phyloP scores from a whole-genome alignment of 1,284 basidiomycete species.

The Ganoderma meredithae region DNA sequence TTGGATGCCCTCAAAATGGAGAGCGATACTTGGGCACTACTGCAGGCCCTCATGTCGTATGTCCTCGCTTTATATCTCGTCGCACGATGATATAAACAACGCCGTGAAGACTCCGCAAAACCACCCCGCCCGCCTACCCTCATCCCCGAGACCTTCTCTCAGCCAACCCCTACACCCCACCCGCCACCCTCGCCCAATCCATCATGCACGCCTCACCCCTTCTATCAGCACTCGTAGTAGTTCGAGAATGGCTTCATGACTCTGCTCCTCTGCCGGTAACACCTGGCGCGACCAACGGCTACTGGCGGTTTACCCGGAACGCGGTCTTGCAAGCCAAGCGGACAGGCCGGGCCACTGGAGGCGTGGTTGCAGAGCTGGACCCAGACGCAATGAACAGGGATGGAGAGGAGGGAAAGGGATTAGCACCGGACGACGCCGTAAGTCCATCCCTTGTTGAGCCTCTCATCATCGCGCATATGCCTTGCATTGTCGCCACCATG shows the following conservation, averaged over 20 bases:
- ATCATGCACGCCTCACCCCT: constrained; percentile 71
- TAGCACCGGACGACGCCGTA: constrained; percentile 80
- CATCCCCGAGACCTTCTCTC: constrained; percentile 60
- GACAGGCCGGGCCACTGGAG: constrained; percentile 55
- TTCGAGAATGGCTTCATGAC: constrained; percentile 86
- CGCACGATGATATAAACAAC: background rate
- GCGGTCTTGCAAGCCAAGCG: constrained; percentile 70
- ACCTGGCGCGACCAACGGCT: constrained; percentile 78
- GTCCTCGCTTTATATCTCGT: constrained; percentile 27
- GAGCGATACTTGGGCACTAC: constrained; percentile 81
- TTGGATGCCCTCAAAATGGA: constrained; percentile 74
- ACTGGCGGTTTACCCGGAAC: constrained; percentile 84
- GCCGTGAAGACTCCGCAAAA: constrained; percentile 64
- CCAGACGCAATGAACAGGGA: constrained; percentile 69
- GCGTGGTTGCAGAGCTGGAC: constrained; percentile 71
- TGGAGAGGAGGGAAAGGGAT: constrained; percentile 52
- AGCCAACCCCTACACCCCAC: constrained; percentile 82
- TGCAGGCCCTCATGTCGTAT: constrained; percentile 79
- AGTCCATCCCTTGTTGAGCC: constrained; percentile 36
- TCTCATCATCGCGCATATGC: background rate
- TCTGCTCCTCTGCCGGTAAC: constrained; percentile 59
- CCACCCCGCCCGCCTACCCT: constrained; percentile 52
- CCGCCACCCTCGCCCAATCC: constrained; percentile 73
- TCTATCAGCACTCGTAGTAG: constrained; percentile 76
- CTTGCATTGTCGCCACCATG: too few species aligned